phyloP scores from a whole-genome alignment of 2,329 filamentous ascomycete species.

The Phoma sp. region DNA sequence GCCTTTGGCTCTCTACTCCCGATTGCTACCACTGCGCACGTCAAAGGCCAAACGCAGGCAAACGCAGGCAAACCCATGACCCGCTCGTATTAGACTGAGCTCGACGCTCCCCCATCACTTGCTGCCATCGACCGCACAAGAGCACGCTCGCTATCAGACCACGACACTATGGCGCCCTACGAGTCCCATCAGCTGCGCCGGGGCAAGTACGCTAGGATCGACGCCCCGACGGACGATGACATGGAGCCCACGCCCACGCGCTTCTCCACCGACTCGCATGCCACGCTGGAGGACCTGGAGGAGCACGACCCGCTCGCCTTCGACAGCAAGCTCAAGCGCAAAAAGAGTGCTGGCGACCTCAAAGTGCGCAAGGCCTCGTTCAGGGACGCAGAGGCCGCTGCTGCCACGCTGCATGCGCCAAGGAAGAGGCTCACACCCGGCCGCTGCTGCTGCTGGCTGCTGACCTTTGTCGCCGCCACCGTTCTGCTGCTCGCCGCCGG shows the following conservation, averaged over 20 bases:
- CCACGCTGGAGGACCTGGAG: slow-evolving; percentile 51
- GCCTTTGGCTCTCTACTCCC: neutral
- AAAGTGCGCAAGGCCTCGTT: slow-evolving; percentile 41
- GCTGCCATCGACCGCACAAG: neutral
- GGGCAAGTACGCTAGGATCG: slow-evolving; percentile 48
- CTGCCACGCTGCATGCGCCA: slow-evolving; percentile 14
- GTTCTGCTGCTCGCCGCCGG: slow-evolving; percentile 53
- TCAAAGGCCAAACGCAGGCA: slow-evolving; percentile 4
- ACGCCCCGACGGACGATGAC: slow-evolving; percentile 43
- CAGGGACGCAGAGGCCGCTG: slow-evolving; percentile 38
- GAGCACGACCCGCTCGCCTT: slow-evolving; percentile 56
- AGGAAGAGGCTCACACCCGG: slow-evolving; percentile 45
- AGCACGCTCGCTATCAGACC: neutral
- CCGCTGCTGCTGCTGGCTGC: slow-evolving; percentile 52
- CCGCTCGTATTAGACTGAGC: slow-evolving; percentile 11
- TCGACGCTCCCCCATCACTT: slow-evolving; percentile 13
- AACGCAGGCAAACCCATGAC: slow-evolving; percentile 13
- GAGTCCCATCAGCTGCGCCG: slow-evolving; percentile 45
- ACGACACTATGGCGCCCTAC: slow-evolving; percentile 31
- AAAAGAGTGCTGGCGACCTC: slow-evolving; percentile 46
- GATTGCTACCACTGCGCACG: slow-evolving; percentile 3
- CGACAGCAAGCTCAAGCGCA: slow-evolving; percentile 50
- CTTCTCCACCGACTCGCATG: slow-evolving; percentile 46
- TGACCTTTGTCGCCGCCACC: slow-evolving; percentile 51
- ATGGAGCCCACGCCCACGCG: slow-evolving; percentile 40